Conservation (phyloP, 495 filamentous ascomycete genomes). For the Aspergillus funiculosus region DNA sequence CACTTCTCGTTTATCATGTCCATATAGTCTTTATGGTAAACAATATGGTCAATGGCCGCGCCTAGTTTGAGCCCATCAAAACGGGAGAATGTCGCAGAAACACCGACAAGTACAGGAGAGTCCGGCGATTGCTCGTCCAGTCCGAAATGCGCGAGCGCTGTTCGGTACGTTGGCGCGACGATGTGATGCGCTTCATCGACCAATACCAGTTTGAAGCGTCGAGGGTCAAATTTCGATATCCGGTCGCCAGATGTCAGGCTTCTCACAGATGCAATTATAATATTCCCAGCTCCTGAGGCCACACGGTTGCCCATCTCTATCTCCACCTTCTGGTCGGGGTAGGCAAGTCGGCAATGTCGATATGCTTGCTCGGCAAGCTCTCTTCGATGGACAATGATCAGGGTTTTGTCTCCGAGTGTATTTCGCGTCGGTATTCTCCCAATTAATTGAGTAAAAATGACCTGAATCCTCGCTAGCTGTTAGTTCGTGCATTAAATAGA, state of each 20-base stretch:
- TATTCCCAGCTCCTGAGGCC: slow-evolving; percentile 75
- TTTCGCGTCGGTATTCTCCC: slow-evolving; percentile 60
- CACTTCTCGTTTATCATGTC: slow-evolving; percentile 91
- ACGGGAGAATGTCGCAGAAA: slow-evolving; percentile 88
- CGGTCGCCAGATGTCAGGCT: slow-evolving; percentile 71
- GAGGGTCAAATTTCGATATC: slow-evolving; percentile 73
- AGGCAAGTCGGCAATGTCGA: slow-evolving; percentile 69
- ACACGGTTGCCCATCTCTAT: slow-evolving; percentile 80
- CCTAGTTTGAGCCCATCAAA: slow-evolving; percentile 85
- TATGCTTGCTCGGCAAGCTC: slow-evolving; percentile 97
- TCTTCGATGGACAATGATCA: slow-evolving; percentile 86
- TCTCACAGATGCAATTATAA: slow-evolving; percentile 86
- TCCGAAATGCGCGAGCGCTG: slow-evolving; percentile 66
- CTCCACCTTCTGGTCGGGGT: slow-evolving; percentile 73
- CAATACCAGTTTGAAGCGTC: slow-evolving; percentile 77
- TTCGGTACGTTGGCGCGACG: slow-evolving; percentile 72
- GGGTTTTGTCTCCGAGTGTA: slow-evolving; percentile 61
- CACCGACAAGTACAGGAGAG: slow-evolving; percentile 74
- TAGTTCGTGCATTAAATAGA: background rate
- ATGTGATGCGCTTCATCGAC: slow-evolving; percentile 99
- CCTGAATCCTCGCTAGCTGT: slow-evolving; percentile 38
- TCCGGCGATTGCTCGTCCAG: slow-evolving; percentile 47
- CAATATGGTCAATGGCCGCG: slow-evolving; percentile 87
- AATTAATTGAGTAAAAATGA: slow-evolving; percentile 96
- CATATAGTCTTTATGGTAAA: slow-evolving; percentile 94